Percentiles rank a stretch among this genome's conserved stretches.
Conservation (phyloP, 768 basidiomycete genomes). For the Suillus fuscotomentosus region DNA sequence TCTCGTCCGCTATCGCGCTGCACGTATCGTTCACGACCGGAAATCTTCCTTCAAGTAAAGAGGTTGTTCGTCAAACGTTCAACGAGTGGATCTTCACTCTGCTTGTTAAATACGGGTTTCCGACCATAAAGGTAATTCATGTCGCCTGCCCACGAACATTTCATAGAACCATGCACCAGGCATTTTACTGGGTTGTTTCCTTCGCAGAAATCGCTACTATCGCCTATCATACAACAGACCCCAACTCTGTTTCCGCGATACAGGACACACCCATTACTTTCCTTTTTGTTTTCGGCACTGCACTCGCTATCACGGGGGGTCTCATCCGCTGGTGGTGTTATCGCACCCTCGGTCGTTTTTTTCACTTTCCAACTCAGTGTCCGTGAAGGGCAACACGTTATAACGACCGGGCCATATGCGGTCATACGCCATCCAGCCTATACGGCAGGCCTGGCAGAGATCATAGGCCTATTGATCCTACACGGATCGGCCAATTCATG, state of each 20-base stretch:
- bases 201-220: conserved; percentile 2
- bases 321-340: conserved; percentile 26
- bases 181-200: conserved; percentile 1
- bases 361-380: conserved; percentile 47
- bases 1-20: conserved; percentile 39
- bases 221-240: not conserved
- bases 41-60: conserved; percentile 36
- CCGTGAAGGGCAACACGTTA: conserved; percentile 37
- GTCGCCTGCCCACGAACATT: not conserved
- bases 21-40: conserved; percentile 46
- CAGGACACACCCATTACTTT: not conserved
- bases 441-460: conserved; percentile 25
- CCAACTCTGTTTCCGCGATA: not conserved
- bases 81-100: conserved; percentile 1
- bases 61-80: conserved; percentile 21
- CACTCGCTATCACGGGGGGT: conserved; percentile 23
- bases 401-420: conserved; percentile 44
- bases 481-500: conserved; percentile 9
- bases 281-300: conserved; percentile 20
- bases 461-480: conserved; percentile 7
- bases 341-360: conserved; percentile 37
- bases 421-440: conserved; percentile 46
- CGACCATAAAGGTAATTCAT: not conserved
- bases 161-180: not conserved
- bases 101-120: not conserved